phyloP scores from a whole-genome alignment of 768 basidiomycete species.

The Mycena leptocephala region DNA sequence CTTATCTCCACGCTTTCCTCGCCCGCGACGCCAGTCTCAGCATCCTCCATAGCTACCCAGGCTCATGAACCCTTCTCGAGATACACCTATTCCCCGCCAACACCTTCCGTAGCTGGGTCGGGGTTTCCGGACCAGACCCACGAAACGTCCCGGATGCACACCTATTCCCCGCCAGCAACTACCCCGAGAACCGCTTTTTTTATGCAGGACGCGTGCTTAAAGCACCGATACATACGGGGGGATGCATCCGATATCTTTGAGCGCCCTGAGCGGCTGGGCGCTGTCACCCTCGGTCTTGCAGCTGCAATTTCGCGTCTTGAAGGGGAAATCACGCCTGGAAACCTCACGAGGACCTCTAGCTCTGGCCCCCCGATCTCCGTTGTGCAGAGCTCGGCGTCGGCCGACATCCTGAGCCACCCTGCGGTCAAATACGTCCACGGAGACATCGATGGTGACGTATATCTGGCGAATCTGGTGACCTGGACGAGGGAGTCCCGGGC shows the following conservation, averaged over 20 bases:
- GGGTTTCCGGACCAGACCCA: too few relatives aligned
- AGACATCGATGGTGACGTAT: conserved; percentile 76
- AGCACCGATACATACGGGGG: conserved; percentile 85
- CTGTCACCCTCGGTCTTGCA: conserved; percentile 87
- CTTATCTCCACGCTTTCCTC: too few relatives aligned
- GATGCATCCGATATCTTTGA: conserved; percentile 89
- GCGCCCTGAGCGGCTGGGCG: conserved; percentile 90
- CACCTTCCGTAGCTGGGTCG: too few relatives aligned
- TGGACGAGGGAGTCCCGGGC: conserved; percentile 75
- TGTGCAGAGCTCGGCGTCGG: conserved; percentile 67
- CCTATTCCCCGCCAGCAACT: too few relatives aligned
- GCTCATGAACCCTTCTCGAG: too few relatives aligned
- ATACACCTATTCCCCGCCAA: too few relatives aligned
- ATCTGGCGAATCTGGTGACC: conserved; percentile 71
- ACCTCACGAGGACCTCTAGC: conserved; percentile 18
- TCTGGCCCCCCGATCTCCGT: conserved; percentile 57
- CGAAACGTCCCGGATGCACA: too few relatives aligned
- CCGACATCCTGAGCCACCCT: conserved; percentile 71
- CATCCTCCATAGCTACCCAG: too few relatives aligned
- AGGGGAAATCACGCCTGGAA: conserved; percentile 42
- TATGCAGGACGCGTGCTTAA: conserved; percentile 81
- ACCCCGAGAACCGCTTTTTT: conserved; percentile 62
- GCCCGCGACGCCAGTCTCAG: too few relatives aligned
- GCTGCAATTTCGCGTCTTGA: conserved; percentile 86
- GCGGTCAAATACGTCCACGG: conserved; percentile 86